Percentiles rank a stretch among this genome's conserved stretches.
phyloP scores from a whole-genome alignment of 192 early-diverging fungal species.

The Coemansia umbellata region DNA sequence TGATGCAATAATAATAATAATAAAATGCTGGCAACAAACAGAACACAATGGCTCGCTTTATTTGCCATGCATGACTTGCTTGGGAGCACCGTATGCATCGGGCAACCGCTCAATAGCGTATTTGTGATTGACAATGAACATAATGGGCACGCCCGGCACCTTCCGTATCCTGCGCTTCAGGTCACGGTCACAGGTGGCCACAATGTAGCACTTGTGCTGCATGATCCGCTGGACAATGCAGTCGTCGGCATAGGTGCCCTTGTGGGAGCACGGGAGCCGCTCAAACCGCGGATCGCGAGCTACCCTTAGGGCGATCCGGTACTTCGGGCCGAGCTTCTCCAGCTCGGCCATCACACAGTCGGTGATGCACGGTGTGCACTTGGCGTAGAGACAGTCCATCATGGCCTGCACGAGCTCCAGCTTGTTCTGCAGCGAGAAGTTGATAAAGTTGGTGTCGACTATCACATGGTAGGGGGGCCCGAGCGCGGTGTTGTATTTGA shows the following conservation, averaged over 20 bases:
- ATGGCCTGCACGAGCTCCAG: conserved; percentile 92
- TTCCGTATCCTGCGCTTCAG: conserved; percentile 93
- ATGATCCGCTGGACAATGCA: conserved; percentile 90
- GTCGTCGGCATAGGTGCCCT: conserved; percentile 99
- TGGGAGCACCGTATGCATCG: conserved; percentile 55
- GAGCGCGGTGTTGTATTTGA: conserved; percentile 92
- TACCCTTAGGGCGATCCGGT: conserved; percentile 86
- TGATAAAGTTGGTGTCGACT: conserved; percentile 99
- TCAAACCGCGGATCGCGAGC: conserved; percentile 98
- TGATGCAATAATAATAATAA: no score
- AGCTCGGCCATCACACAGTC: conserved; percentile 99
- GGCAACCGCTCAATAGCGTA: conserved; percentile 93
- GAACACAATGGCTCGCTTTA: no score
- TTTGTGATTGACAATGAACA: conserved; percentile 89
- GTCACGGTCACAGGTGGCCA: conserved; percentile 97
- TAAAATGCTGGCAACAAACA: no score
- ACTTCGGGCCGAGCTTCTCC: conserved; percentile 96
- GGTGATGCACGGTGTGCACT: conserved; percentile 95
- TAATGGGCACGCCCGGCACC: conserved; percentile 94
- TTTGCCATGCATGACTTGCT: conserved; percentile 4
- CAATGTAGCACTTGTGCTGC: conserved; percentile 96
- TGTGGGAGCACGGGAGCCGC: conserved; percentile 91
- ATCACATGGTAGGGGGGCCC: conserved; percentile 95
- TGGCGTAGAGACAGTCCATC: conserved; percentile 99
- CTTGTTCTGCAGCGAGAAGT: conserved; percentile 99